A percentile compares a stretch with the other conserved stretches of the same genome.
These are phyloP conservation scores for Alternaria triticina DNA, from an alignment of 2,329 filamentous ascomycete genomes.

Conservation along the genomic window DNA sequence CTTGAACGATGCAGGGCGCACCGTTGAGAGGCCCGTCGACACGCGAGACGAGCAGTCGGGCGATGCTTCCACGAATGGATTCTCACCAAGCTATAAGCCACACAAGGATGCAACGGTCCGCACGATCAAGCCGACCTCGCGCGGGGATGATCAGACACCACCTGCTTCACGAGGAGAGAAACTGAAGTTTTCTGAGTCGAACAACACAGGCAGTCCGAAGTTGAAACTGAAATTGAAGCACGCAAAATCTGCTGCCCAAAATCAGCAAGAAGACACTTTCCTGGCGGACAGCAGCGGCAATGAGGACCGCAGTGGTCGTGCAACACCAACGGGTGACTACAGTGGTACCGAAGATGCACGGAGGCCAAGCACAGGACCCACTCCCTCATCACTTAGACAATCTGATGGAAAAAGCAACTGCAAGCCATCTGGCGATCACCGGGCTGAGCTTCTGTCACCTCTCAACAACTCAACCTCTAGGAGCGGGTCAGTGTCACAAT, in stretches of 20 bases:
- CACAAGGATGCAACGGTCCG: slow-evolving; percentile 75
- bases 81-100: slow-evolving; percentile 78
- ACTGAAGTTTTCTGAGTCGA: slow-evolving; percentile 28
- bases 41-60: slow-evolving; percentile 34
- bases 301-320: slow-evolving; percentile 51
- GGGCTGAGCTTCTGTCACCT: slow-evolving; percentile 32
- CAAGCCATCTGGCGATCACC: slow-evolving; percentile 33
- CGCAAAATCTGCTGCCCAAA: slow-evolving; percentile 26
- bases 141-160: slow-evolving; percentile 28
- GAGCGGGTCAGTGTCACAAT: slow-evolving; percentile 27
- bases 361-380: slow-evolving; percentile 40
- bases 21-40: slow-evolving; percentile 34
- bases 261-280: slow-evolving; percentile 55
- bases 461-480: slow-evolving; percentile 22
- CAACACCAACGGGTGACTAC: slow-evolving; percentile 35
- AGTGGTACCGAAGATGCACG: slow-evolving; percentile 37
- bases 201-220: slow-evolving; percentile 41
- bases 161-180: slow-evolving; percentile 37
- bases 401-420: slow-evolving; percentile 30
- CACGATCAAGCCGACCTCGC: slow-evolving; percentile 61
- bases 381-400: slow-evolving; percentile 28
- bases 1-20: slow-evolving; percentile 53
- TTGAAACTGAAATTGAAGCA: slow-evolving; percentile 51
- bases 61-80: slow-evolving; percentile 60
- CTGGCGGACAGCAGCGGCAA: slow-evolving; percentile 61